Conservation (phyloP, 2,329 filamentous ascomycete species). For the Penicillium sclerotiorum region DNA sequence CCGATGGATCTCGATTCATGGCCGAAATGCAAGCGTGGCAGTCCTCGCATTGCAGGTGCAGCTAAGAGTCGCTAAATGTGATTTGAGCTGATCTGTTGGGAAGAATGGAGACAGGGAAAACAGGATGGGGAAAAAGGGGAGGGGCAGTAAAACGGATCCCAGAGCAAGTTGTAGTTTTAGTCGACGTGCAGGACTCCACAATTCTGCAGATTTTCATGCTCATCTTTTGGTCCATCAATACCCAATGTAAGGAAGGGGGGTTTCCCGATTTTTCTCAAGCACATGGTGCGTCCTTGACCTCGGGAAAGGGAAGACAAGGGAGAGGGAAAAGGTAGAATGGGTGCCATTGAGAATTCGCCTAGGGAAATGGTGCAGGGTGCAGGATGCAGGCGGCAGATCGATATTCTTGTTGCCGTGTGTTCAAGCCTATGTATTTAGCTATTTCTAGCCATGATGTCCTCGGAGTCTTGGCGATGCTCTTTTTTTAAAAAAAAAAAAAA, state of each 20-base stretch:
- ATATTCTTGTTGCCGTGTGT: slow-evolving; percentile 4
- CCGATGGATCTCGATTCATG: slow-evolving; percentile 3
- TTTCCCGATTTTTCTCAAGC: neutral
- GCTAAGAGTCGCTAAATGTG: neutral
- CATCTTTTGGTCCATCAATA: neutral
- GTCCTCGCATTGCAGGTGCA: neutral
- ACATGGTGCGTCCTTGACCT: neutral
- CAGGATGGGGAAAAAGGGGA: neutral
- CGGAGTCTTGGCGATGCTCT: too few species aligned
- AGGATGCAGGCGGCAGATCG: slow-evolving; percentile 12
- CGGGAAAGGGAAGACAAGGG: neutral
- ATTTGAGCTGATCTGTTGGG: neutral
- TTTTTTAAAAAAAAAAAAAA: too few species aligned
- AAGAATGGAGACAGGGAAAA: too few species aligned
- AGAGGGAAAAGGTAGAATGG: neutral
- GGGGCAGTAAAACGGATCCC: neutral
- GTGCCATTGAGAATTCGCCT: slow-evolving; percentile 16
- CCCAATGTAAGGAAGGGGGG: slow-evolving; percentile 5
- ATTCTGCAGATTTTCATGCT: slow-evolving; percentile 19
- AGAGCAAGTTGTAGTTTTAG: neutral
- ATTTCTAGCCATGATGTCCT: too few species aligned
- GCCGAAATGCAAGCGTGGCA: neutral
- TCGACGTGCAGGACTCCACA: slow-evolving; percentile 20
- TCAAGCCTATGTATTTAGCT: neutral
- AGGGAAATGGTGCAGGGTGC: slow-evolving; percentile 3